phyloP scores from a whole-genome alignment of 164 flowering plant genomes.

The Kalanchoe fedtschenkoi region DNA sequence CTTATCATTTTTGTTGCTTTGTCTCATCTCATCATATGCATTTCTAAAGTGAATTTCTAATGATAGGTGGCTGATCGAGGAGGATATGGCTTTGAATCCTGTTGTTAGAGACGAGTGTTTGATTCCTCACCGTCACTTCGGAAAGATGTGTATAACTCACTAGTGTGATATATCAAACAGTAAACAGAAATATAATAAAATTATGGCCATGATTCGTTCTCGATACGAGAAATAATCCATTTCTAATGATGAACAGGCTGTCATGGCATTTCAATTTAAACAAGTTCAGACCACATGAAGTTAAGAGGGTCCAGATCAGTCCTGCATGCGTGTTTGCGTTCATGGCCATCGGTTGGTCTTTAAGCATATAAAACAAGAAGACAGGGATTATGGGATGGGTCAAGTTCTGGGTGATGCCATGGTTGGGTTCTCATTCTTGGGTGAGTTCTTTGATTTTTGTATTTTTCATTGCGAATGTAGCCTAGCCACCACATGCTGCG shows the following conservation, averaged over 20 bases:
- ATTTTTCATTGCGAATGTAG: background rate
- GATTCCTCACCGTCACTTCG: constrained; percentile 46
- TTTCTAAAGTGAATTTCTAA: background rate
- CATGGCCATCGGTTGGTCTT: constrained; percentile 86
- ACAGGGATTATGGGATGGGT: constrained; percentile 78
- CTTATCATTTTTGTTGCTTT: too few species aligned
- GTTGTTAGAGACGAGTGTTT: constrained; percentile 47
- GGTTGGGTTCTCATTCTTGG: constrained; percentile 97
- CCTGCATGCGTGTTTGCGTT: constrained; percentile 83
- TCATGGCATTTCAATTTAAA: constrained; percentile 74
- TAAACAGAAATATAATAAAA: background rate
- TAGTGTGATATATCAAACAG: too few species aligned
- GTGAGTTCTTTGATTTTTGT: constrained; percentile 26
- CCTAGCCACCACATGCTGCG: too few species aligned
- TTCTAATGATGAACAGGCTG: constrained; percentile 32
- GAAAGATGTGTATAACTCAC: constrained; percentile 90
- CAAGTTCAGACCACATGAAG: constrained; percentile 77
- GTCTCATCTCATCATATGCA: too few species aligned
- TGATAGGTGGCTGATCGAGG: constrained; percentile 55
- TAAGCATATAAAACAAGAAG: constrained; percentile 64
- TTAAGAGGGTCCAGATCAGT: constrained; percentile 83
- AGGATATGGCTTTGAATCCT: constrained; percentile 97
- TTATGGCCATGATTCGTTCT: background rate
- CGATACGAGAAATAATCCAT: background rate
- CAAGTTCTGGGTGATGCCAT: constrained; percentile 95